These are phyloP conservation scores for Pythium phragmitis DNA, from an alignment of 352 stramenopile species.

Conservation along the genomic window DNA sequence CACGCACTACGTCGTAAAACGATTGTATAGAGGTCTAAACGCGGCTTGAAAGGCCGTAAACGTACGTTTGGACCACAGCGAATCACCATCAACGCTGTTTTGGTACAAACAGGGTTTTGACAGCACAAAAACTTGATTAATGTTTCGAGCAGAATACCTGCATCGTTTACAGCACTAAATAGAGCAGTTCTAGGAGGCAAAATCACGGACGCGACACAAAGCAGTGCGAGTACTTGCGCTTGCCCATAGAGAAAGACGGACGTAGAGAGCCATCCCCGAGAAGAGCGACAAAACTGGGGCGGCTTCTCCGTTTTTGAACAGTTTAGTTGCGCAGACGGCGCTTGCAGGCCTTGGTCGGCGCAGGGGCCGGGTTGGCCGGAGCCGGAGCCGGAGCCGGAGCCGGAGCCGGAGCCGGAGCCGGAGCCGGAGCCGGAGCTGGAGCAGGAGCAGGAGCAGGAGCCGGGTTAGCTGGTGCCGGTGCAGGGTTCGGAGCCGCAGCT, in stretches of 20 bases:
- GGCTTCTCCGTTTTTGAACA: background rate
- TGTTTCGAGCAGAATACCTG: no score
- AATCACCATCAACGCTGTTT: no score
- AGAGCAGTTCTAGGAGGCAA: background rate
- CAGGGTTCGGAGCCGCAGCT: background rate
- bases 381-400: background rate
- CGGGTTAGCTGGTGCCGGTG: background rate
- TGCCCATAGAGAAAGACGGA: background rate
- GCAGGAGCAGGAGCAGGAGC: background rate
- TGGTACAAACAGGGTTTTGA: no score
- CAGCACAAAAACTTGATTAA: background rate
- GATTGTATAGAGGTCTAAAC: no score
- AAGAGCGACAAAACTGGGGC: conserved; percentile 2
- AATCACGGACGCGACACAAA: background rate
- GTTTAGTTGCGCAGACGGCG: conserved; percentile 18
- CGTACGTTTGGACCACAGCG: no score
- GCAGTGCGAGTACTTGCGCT: background rate
- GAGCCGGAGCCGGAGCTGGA: background rate
- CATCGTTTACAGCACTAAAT: conserved; percentile 18
- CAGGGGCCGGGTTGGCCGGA: conserved; percentile 1
- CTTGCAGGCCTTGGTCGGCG: conserved; percentile 12
- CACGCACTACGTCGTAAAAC: no score
- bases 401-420: background rate
- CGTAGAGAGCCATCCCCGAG: no score
- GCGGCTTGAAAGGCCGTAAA: no score